Base-by-base conservation (phyloP, 345 rosid species). In the Hypericum perforatum region DNA sequence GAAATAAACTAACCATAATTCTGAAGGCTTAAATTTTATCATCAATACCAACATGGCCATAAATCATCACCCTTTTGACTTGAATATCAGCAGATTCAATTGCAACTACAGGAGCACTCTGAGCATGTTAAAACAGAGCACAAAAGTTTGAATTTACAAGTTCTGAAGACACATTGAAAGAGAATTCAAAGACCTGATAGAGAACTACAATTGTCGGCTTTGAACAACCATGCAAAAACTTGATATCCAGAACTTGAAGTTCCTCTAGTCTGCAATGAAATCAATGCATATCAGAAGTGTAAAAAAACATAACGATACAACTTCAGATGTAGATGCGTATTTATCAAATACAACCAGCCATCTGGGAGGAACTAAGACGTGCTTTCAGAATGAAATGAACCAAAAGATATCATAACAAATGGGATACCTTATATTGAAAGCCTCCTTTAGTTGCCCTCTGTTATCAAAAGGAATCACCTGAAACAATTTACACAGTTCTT, bases 401-500 rank as follows among this genome's bases (percentile, higher is more conserved):
- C n/a, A n/a, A 22, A 22, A 22, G 32, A 22, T 41, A 36, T 9
- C 6, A 11, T 9, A 38, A 11, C 11, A 58, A 5, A n/a, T 38
- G n/a, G 12, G 5, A 57, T 75, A 82, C 94, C 94, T 81, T 61
- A 91, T 81, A 73, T 87, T 87, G 71, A 82, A 91, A 9, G 96
- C 98, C 74, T 91, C 89, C 70, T 87, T 87, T 53, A 87, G 86
- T 64, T 82, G 89, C 63, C 95, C 99, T 74, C 80, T 89, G 62
- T 86, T 94, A 74, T 91, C 89, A 64, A 91, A 90, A 43, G 96
- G 96, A 78, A 90, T 84, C 22, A 90, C 95, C 95, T 86, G 72
- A 61, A 8, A 43, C 16, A 52, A 66, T 45, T 53, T 38, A 45
- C 45, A 45, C 11, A n/a, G 39, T 7, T n/a, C 10, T 38, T n/a